Evolutionary conservation across 768 basidiomycete genomes (phyloP).

Genomic region (Boletus insuetus): DNA sequence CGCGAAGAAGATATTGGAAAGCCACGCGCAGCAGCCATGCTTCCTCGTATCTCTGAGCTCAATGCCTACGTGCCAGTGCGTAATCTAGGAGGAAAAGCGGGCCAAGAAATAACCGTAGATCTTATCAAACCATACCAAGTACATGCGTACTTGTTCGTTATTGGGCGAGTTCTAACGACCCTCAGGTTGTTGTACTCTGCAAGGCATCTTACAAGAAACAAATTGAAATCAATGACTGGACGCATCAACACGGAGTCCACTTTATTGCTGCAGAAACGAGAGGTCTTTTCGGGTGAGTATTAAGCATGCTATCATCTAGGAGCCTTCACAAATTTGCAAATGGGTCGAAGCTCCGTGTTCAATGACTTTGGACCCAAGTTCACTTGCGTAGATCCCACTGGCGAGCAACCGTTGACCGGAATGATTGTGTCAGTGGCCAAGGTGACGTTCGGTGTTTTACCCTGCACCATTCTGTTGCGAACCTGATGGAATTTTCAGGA

Average conservation of each 20-base stretch:
- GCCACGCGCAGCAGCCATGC: conserved; percentile 79
- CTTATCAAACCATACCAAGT: conserved; percentile 89
- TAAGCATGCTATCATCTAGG: neutral
- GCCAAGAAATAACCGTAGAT: conserved; percentile 77
- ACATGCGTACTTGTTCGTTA: conserved; percentile 19
- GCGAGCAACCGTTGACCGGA: conserved; percentile 88
- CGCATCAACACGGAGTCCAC: conserved; percentile 81
- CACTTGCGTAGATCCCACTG: conserved; percentile 96
- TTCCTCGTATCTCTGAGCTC: conserved; percentile 87
- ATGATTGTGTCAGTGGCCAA: conserved; percentile 96
- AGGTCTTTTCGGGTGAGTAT: conserved; percentile 86
- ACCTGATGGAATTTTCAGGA: conserved; percentile 44
- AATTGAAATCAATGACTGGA: conserved; percentile 94
- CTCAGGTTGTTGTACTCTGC: conserved; percentile 86
- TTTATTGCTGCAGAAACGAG: conserved; percentile 91
- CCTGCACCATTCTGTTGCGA: neutral
- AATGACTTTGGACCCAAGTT: conserved; percentile 97
- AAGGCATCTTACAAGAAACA: conserved; percentile 76
- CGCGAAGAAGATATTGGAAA: conserved; percentile 85
- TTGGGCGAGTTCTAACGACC: conserved; percentile 6
- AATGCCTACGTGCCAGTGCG: conserved; percentile 96
- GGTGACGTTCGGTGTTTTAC: conserved; percentile 39
- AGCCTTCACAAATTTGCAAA: conserved; percentile 8
- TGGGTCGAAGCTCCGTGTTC: conserved; percentile 71
- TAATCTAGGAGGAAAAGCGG: conserved; percentile 72